Base-by-base conservation (phyloP, 345 rosid species). In the Gossypium longicalyx region DNA sequence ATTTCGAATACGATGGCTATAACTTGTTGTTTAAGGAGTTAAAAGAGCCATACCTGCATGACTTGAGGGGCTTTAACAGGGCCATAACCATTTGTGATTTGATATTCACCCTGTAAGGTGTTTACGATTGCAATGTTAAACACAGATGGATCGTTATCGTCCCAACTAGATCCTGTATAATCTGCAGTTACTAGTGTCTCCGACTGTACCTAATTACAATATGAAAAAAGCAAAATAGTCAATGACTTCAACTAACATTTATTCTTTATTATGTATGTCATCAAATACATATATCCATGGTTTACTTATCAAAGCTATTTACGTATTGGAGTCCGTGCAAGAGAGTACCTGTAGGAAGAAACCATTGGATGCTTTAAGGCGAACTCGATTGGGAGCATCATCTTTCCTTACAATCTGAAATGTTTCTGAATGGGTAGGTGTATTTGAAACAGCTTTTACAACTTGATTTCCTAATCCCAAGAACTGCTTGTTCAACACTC, bases 361-460 rank as follows among this genome's bases (percentile, higher is more conserved):
- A n/a, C 84, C 84, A 53, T 81, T 83, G 9, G 84, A 12, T 60
- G 86, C 79, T 74, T 16, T 66, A 16, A 81, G 22, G 11, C 53
- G 67, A 60, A 59, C 66, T 43, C 20, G 54, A 22, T 44, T 58
- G 4, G 0, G 65, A 72, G 52, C 73, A 29, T 12, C 73, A 23
- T 49, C 72, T 10, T 78, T 76, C 45, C 82, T 79, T n/a, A 84
- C 80, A 57, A 90, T 88, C 86, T 85, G 77, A 79, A 88, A 85
- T 1, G 71, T 81, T 72, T 86, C 84, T 29, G 67, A 59, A 19
- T 19, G 48, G 19, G 81, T 72, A n/a, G 84, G 56, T 3, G 75
- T 34, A 49, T 41, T 71, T 0, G 87, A 75, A 12, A 77, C 74
- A 51, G 89, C 87, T 56, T 74, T 79, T 22, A 19, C 58, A 49